Evolutionary conservation across 2,329 filamentous ascomycete genomes (phyloP), one percentile per base, ranked within the genome.

Genomic region (Paramyrothecium sp.): DNA sequence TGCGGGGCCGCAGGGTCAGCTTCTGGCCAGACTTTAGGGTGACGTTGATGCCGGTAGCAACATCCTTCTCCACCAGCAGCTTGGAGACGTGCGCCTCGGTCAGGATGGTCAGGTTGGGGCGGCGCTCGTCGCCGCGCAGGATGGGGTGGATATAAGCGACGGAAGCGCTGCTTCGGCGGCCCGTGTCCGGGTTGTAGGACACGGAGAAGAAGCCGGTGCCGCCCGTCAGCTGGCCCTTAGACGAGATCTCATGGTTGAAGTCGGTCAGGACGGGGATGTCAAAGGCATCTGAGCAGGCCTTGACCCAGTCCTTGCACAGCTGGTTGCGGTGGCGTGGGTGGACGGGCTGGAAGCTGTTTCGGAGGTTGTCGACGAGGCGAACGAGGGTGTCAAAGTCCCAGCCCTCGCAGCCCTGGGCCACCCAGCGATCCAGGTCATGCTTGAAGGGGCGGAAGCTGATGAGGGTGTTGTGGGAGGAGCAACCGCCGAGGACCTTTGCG

Each of bases 101-200:
- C 58, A 97, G 80, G 59, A 97, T 82, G 41, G 90, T 95, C 71
- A 97, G 75, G 77, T 97, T 97, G 16, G 90, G 86, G 56, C 91
- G 83, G 72, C 87, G 85, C 81, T 96, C 91, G 51, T 92, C 88
- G 46, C 91, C 91, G 46, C 89, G 86, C 54, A 96, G 83, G 68
- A 96, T 92, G 38, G 92, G 92, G 75, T 97, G 92, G 69, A 97
- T 93, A 77, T 97, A 97, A 19, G 92, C 92, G 21, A 96, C 92
- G 58, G 89, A 92, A 58, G 92, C 92, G 70, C 89, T 93, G 78
- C 89, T 94, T 61, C 92, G 87, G 66, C 86, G 85, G 68, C 92
- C 91, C 67, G 92, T 88, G 68, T 96, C 92, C 3, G 92, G 92
- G 78, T 96, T 96, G 78, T 96, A 96, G 41, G 90, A 88, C 64